Evolutionary conservation across 1,284 basidiomycete genomes (phyloP).

Genomic region (Apiotrichum gamsii): DNA sequence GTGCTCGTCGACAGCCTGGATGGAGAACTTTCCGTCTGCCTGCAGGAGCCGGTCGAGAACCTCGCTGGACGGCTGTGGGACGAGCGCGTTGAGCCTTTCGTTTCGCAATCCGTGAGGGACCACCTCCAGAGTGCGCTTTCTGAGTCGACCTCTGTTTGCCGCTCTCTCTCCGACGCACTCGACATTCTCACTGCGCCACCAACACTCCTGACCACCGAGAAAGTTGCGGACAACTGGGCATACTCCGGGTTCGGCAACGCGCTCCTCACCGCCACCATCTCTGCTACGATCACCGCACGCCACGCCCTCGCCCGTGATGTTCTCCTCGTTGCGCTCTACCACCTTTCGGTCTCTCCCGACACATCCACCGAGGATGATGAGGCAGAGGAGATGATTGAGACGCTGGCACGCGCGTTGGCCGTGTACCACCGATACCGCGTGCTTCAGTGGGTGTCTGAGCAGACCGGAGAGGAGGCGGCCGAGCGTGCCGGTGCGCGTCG

Average conservation of each 20-base stretch:
- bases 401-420: slow-evolving; percentile 32
- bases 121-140: slow-evolving; percentile 21
- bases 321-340: slow-evolving; percentile 40
- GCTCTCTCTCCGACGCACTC: slow-evolving; percentile 24
- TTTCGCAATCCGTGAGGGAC: slow-evolving; percentile 19
- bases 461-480: slow-evolving; percentile 24
- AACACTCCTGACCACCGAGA: background rate
- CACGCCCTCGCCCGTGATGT: slow-evolving; percentile 39
- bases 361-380: slow-evolving; percentile 24
- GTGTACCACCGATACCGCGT: slow-evolving; percentile 41
- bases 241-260: slow-evolving; percentile 40
- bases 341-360: slow-evolving; percentile 27
- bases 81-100: slow-evolving; percentile 28
- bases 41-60: slow-evolving; percentile 23
- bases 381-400: slow-evolving; percentile 29
- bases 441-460: slow-evolving; percentile 38
- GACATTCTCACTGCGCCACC: slow-evolving; percentile 21
- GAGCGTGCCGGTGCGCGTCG: slow-evolving; percentile 16
- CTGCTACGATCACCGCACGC: slow-evolving; percentile 29
- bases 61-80: slow-evolving; percentile 22
- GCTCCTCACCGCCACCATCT: slow-evolving; percentile 34
- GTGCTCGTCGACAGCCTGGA: slow-evolving; percentile 20
- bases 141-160: slow-evolving; percentile 10
- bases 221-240: slow-evolving; percentile 9
- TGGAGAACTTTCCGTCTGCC: slow-evolving; percentile 11